A percentile compares a stretch with the other conserved stretches of the same genome.
phyloP scores from a whole-genome alignment of 352 stramenopile species.

The Phytopythium boreale region DNA sequence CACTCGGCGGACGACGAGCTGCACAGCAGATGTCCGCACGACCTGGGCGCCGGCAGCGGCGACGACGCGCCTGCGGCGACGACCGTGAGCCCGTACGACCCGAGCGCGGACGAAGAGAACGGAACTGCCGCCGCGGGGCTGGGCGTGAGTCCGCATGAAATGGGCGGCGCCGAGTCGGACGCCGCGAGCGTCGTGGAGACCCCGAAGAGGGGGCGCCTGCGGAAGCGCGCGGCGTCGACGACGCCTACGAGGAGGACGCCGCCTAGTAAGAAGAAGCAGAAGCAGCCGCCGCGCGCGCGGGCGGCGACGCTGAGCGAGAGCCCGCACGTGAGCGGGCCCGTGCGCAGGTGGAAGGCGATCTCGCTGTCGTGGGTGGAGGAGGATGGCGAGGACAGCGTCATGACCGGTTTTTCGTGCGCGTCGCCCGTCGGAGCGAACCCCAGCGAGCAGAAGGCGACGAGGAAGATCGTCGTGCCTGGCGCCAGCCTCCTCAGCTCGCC shows the following conservation, averaged over 20 bases:
- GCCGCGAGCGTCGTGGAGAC: not conserved
- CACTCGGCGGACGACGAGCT: not conserved
- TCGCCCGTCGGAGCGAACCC: not conserved
- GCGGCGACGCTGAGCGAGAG: not conserved
- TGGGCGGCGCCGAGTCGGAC: not conserved
- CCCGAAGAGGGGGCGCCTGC: not conserved
- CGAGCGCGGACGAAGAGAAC: not conserved
- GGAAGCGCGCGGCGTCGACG: not conserved
- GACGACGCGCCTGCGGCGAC: not conserved
- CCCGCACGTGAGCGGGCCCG: not conserved
- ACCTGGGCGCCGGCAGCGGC: no score
- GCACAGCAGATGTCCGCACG: not conserved
- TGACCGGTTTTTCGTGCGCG: not conserved
- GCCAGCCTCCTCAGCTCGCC: not conserved
- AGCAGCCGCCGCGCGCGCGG: not conserved
- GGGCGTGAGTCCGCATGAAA: not conserved
- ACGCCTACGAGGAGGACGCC: not conserved
- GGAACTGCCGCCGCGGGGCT: not conserved
- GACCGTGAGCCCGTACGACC: not conserved
- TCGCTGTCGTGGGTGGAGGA: conserved; percentile 1
- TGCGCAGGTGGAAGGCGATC: not conserved
- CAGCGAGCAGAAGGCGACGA: not conserved
- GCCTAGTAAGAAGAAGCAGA: not conserved
- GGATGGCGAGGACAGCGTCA: not conserved
- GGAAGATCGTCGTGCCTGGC: not conserved